Base-by-base conservation (phyloP, 2,329 filamentous ascomycete species). In the Pseudogymnoascus sp. region DNA sequence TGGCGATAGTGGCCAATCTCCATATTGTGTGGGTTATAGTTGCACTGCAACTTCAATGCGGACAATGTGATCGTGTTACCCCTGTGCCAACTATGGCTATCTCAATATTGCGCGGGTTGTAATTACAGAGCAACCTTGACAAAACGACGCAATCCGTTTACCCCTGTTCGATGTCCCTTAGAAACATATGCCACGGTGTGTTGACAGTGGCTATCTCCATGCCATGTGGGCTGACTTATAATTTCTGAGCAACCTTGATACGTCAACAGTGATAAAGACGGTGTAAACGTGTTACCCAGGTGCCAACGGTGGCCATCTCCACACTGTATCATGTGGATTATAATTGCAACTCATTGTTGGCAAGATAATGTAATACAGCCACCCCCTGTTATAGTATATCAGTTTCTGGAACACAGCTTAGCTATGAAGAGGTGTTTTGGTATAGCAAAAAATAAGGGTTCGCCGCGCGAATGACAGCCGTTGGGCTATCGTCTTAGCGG, bases 1-100 rank as follows among this genome's bases (percentile, higher is more conserved):
- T 31, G 47, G 25, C 25, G 47, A 56, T 56, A 56, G n/a, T 33
- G 47, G n/a, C 28, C 28, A 56, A 31, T 56, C 25, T 33, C 47
- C 47, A 33, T 56, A 56, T 56, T 56, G 47, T 56, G 47, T 33
- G 47, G 47, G n/a, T 56, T 56, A 56, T 56, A 56, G 18, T 56
- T 33, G 31, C 47, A 56, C n/a, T 33, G n/a, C n/a, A 18, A 12
- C 28, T n/a, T 18, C 31, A 25, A 33, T 56, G 25, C n/a, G 18
- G n/a, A 56, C 25, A 2, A 56, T 18, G 28, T 33, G 25, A 56
- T 56, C 47, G 28, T 33, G 28, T 56, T 33, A 18, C 47, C 47
- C 47, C n/a, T 56, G 47, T 56, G 25, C 47, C 47, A 33, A 33
- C 47, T 33, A 8, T 33, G n/a, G 25, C 28, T 50, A 18, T 56